phyloP scores from a whole-genome alignment of 2,329 filamentous ascomycete genomes.

The Zymoseptoria brevis region DNA sequence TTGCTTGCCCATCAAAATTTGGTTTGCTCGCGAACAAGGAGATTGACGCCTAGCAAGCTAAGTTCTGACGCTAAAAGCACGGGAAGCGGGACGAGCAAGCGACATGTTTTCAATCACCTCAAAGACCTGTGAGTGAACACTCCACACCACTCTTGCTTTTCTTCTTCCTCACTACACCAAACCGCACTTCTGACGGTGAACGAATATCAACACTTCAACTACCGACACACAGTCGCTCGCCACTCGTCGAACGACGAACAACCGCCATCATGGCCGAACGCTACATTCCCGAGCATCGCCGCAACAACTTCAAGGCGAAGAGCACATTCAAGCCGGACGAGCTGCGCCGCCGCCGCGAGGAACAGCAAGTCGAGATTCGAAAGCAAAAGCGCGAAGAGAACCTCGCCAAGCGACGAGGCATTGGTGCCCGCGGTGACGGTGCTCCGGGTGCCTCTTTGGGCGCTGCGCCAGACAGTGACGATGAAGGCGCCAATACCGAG shows the following conservation, averaged over 20 bases:
- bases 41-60: not conserved
- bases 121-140: too few relatives aligned
- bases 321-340: constrained; percentile 99
- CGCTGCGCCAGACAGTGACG: constrained; percentile 90
- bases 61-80: not conserved
- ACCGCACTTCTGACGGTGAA: not conserved
- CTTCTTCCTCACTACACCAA: not conserved
- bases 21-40: not conserved
- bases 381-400: constrained; percentile 99
- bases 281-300: constrained; percentile 98
- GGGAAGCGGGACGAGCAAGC: not conserved
- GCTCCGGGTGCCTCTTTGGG: constrained; percentile 73
- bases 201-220: not conserved
- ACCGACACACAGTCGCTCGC: constrained; percentile 13
- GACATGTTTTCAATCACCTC: not conserved
- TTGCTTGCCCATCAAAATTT: not conserved
- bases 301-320: constrained; percentile 99
- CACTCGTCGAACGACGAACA: constrained; percentile 20
- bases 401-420: constrained; percentile 93
- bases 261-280: constrained; percentile 78
- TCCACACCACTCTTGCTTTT: not conserved
- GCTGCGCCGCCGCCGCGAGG: constrained; percentile 93
- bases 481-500: constrained; percentile 91
- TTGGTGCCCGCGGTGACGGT: constrained; percentile 63
- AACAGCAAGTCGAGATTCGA: constrained; percentile 98